phyloP scores from a whole-genome alignment of 176 grass and related monocot genomes.

The Leersia perrieri region DNA sequence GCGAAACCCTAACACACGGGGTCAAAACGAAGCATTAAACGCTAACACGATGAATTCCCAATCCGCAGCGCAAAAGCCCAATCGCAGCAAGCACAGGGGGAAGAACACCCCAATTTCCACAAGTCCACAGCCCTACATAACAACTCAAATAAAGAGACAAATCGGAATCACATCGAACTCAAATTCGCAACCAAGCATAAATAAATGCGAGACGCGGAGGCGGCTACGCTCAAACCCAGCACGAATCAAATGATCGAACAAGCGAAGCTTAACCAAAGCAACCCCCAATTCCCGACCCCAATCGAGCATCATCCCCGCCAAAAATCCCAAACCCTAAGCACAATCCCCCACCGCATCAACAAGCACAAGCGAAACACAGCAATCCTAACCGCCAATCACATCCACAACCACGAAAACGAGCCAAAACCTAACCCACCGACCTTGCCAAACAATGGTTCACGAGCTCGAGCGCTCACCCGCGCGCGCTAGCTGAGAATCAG shows the following conservation, averaged over 20 bases:
- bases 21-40: not conserved
- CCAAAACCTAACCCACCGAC: slow-evolving; percentile 11
- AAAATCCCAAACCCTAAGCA: not conserved
- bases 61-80: slow-evolving; percentile 4
- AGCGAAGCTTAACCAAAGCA: not conserved
- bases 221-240: not conserved
- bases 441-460: not conserved
- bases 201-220: not conserved
- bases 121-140: not conserved
- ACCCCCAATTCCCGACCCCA: not conserved
- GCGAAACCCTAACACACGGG: not conserved
- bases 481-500: not conserved
- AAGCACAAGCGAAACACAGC: not conserved
- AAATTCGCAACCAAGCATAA: not conserved
- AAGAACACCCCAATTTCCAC: slow-evolving; percentile 1
- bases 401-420: not conserved
- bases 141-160: not conserved
- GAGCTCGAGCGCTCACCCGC: slow-evolving; percentile 13
- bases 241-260: not conserved
- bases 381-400: not conserved
- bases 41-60: not conserved
- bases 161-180: not conserved
- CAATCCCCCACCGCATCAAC: not conserved
- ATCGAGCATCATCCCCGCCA: not conserved
- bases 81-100: slow-evolving; percentile 5